Base-by-base conservation (phyloP, 192 early-diverging fungal species). In the Coemansia sp. region DNA sequence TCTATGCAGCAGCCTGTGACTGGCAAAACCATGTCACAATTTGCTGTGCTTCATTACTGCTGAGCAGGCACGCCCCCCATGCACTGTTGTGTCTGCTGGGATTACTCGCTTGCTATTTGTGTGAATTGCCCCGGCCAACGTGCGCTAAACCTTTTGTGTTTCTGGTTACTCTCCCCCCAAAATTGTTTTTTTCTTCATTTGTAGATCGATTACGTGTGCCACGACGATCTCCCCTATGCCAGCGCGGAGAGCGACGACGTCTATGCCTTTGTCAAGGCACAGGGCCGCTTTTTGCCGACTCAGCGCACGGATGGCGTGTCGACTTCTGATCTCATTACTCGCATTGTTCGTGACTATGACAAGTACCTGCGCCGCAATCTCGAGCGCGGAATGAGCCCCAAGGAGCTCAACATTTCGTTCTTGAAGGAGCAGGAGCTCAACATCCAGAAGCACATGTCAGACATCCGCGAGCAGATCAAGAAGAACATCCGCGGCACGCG, bases 321-420 rank as follows among this genome's bases (percentile, higher is more conserved):
- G 14, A 93, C 92, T 0, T 91, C 90, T 0, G 92, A 93, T 59
- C 67, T 93, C 33, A 93, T 93, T 60, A 93, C 91, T 3, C 86
- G 92, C 11, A 93, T 93, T 66, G 89, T 93, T 16, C 85, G 87
- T 53, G 91, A 93, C 66, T 93, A 93, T 70, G 92, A 93, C 79
- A 81, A 88, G 67, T 94, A 92, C 67, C 74, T 94, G 59, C 82
- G 90, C 65, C 85, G 92, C 50, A 94, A 94, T 73, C 79, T 94
- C n/a, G 91, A 92, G 74, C 85, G 92, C 50, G 92, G 92, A 1
- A 87, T 94, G 35, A 88, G 84, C 39, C 86, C 89, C 46, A 92
- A 89, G 73, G 92, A 94, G 14, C 83, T 94, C 28, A 90, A 90
- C 66, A 88, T 94, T 62, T 86, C 87, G 5, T 94, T 92, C 67